Evolutionary conservation across 768 basidiomycete genomes (phyloP), one percentile per base, ranked within the genome.

Genomic region (Tricholoma sp.): DNA sequence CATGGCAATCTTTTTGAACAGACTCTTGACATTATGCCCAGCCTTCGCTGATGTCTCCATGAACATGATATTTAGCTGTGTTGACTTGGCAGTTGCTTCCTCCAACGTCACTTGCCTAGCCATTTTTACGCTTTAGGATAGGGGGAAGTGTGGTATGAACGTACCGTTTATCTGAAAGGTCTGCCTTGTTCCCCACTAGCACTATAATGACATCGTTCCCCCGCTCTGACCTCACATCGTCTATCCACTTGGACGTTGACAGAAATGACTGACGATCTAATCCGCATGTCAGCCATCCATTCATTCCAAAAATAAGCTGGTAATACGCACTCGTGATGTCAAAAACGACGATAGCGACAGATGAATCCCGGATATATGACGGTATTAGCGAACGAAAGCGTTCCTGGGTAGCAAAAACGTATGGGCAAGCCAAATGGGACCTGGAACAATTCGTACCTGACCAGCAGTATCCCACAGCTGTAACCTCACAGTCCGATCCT

Each of bases 41-140:
- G 97, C 97, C 71, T 99, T 99, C 29, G 97, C 97, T 27, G 94
- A 97, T 8, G 97, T 98, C 75, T 99, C 97, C 88, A 98, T 98
- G 69, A 96, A 97, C 88, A 98, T 92, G 63, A 98, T 92, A 66
- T 87, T 88, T 61, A 97, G 76, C 69, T 96, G 88, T 46, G 91
- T 88, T 12, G 94, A 82, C 67, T 94, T 94, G 46, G 86, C 84
- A 22, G 95, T 96, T 10, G 96, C 93, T 69, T 98, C 97, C 70
- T 99, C 97, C 4, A 95, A 79, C 7, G 96, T 98, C n/a, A 99
- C 96, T 85, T 99, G 95, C 57, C 96, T 99, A 65, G 55, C 45
- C 21, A 50, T 32, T 21, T 54, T n/a, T 35, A 63, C 37, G 60
- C 56, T 50, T 52, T 52, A 55, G 46, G 22, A 27, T 55, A 57